These are phyloP conservation scores for Tuber indicum DNA, from an alignment of 495 filamentous ascomycete genomes.

Conservation along the genomic window DNA sequence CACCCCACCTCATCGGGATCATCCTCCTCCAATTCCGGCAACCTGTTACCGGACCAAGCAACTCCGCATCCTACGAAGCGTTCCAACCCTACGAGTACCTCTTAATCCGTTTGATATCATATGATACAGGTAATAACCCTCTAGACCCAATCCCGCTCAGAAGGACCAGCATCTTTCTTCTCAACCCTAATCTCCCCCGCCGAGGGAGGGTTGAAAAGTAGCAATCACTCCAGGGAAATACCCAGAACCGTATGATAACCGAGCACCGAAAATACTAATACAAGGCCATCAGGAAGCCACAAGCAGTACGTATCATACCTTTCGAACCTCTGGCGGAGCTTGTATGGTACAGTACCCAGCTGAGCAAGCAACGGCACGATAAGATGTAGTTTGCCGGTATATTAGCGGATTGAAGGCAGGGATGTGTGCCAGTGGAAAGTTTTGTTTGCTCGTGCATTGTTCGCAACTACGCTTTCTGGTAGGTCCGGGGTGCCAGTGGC, in stretches of 20 bases:
- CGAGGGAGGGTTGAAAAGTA: not conserved
- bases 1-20: not conserved
- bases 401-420: not conserved
- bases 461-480: not conserved
- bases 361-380: not conserved
- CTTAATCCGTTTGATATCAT: not conserved
- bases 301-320: not conserved
- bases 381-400: not conserved
- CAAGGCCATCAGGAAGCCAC: not conserved
- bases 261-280: not conserved
- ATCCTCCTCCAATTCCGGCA: not conserved
- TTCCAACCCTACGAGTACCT: not conserved
- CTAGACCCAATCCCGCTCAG: not conserved
- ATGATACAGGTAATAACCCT: not conserved
- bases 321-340: not conserved
- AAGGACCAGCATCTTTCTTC: not conserved
- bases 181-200: not conserved
- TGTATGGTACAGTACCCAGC: not conserved
- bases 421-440: not conserved
- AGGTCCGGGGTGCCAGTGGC: not conserved
- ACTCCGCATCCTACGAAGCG: not conserved
- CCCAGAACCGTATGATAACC: not conserved
- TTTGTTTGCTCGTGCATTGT: not conserved
- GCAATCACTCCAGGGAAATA: not conserved
- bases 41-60: not conserved